Percentiles rank a stretch among this genome's conserved stretches.
Evolutionary conservation across 257 asterid species (phyloP).

Genomic region (Solanum habrochaites): DNA sequence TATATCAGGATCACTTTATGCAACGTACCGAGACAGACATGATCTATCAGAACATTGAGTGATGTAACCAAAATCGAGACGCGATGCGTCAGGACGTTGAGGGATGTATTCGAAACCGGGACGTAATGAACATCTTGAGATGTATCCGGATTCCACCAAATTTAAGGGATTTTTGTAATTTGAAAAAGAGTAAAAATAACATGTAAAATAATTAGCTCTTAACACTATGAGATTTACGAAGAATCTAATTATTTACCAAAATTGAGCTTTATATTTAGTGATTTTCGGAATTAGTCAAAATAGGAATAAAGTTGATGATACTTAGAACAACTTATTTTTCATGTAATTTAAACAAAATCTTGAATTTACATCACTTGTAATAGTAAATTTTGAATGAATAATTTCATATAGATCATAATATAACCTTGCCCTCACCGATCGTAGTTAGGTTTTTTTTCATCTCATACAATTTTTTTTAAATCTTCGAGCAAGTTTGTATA

Average conservation of each 20-base stretch:
- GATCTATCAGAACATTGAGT: background rate
- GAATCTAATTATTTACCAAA: background rate
- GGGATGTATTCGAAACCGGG: background rate
- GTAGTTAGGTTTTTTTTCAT: background rate
- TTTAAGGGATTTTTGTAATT: background rate
- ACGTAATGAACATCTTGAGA: background rate
- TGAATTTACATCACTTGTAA: background rate
- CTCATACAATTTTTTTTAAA: fast-evolving
- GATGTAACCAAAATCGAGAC: background rate
- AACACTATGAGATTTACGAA: no score
- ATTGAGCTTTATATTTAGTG: background rate
- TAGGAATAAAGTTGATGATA: background rate
- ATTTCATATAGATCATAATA: background rate
- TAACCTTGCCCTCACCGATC: background rate
- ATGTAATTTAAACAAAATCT: background rate
- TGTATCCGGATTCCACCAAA: background rate
- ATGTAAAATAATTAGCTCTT: background rate
- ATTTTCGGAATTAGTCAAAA: background rate
- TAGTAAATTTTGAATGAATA: no score
- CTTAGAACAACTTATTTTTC: background rate
- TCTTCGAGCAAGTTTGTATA: background rate
- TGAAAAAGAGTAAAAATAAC: no score
- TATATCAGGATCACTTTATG: no score
- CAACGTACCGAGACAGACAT: background rate
- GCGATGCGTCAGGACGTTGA: background rate